Evolutionary conservation across 2,329 filamentous ascomycete genomes (phyloP), one percentile per base, ranked within the genome.

Genomic region (Knoxdaviesia proteae): DNA sequence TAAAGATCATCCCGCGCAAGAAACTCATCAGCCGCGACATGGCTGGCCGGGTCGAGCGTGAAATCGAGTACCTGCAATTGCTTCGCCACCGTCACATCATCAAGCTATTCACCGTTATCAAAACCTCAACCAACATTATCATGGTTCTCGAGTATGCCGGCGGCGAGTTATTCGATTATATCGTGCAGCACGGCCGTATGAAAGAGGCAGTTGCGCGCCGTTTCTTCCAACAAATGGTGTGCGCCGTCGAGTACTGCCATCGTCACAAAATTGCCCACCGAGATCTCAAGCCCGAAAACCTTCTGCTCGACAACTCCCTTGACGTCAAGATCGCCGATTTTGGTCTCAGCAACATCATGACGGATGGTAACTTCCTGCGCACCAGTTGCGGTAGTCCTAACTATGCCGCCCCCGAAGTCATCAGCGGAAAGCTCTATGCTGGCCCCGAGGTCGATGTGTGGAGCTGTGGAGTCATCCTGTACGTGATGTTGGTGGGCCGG

Each of bases 291-390:
- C 90, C 90, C 7, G 90, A 98, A 66, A 98, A 98, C 56, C 64
- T 98, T 40, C 72, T 98, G 38, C 76, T 98, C 42, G 90, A 98
- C 61, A 84, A 92, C 49, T 80, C 92, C 46, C 79, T 94, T 55
- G 94, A 98, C 54, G 88, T 98, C 61, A 98, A 98, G 66, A 98
- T 98, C 63, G 90, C 90, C 53, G 90, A 98, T 61, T 98, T 98
- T 52, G 90, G 90, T 45, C 68, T 98, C 45, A 96, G 88, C 65
- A 98, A 98, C 58, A 98, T 98, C 62, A 98, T 98, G 90, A 96
- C 90, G 0, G 90, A 98, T 57, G 90, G 90, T 31, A 98, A 98
- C 58, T 98, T 98, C 57, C 73, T 98, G 53, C 96, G 94, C 64
- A 98, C 90, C 1, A 96, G 87, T 57, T 98, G 90, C 54, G 90